Base-by-base conservation (phyloP, 2,329 filamentous ascomycete species). In the Penicillium hordei region DNA sequence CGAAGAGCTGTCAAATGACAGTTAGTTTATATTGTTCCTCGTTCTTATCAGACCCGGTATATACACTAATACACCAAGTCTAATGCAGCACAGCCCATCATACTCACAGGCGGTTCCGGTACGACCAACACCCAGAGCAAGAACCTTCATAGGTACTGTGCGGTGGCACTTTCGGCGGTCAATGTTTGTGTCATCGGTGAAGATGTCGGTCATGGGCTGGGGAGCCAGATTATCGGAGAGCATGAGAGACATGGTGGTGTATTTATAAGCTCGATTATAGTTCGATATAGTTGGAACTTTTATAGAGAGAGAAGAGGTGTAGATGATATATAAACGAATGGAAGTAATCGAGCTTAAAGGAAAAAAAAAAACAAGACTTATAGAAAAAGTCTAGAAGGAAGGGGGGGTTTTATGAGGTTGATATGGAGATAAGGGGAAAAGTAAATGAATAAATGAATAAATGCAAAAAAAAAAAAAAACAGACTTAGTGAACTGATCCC, bases 141-240 rank as follows among this genome's bases (percentile, higher is more conserved):
- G 83, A 46, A 91, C 85, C 70, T 85, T 85, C 88, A 91, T 90
- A 34, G 88, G 88, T 51, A 89, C 86, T 33, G 79, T 83, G 55
- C 88, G 85, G 58, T 80, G 82, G 72, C 86, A 87, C 78, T 86
- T 77, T 64, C 85, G 80, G 49, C 85, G 80, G 74, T 91, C 85
- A 72, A 90, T 88, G 68, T 86, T 83, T 42, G 86, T 89, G 69
- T 89, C 86, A 63, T 72, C 76, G 52, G 86, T 89, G 75, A 88
- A 78, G 61, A 78, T 60, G 63, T 78, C 76, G 23, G 76, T 78
- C 40, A 65, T 59, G 38, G 76, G 76, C 68, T 78, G 74, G 44
- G 76, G 74, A 58, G 73, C 60, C 57, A 76, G 62, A 58, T 70
- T 72, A 59, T 75, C 72, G 45, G 74, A 71, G 58, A 72, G 70